Percentiles rank a stretch among this genome's conserved stretches.
phyloP scores from a whole-genome alignment of 2,329 filamentous ascomycete genomes.

The Diaporthe vexans region DNA sequence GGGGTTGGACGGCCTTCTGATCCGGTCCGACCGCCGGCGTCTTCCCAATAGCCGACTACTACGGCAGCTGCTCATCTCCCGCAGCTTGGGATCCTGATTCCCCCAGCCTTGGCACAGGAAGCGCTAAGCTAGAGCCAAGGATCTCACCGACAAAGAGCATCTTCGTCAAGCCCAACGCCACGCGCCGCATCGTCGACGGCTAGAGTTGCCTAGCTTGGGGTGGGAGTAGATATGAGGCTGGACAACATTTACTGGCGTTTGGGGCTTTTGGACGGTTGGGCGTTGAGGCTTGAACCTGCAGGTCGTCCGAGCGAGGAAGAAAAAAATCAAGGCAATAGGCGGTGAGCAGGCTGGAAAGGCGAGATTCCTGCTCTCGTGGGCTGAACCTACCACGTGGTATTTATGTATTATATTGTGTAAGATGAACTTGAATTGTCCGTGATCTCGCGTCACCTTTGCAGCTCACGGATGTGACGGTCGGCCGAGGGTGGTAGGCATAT shows the following conservation, averaged over 20 bases:
- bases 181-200: constrained; percentile 36
- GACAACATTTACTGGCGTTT: constrained; percentile 14
- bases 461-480: constrained; percentile 24
- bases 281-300: constrained; percentile 5
- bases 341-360: constrained; percentile 17
- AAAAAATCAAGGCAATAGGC: constrained; percentile 25
- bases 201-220: constrained; percentile 15
- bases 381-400: constrained; percentile 32
- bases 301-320: constrained; percentile 2
- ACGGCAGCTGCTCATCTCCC: constrained; percentile 7
- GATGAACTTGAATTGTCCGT: background rate
- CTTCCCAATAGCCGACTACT: constrained; percentile 1
- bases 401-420: constrained; percentile 35
- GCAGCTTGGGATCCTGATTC: background rate
- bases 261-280: background rate
- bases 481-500: constrained; percentile 23
- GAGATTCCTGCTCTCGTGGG: constrained; percentile 14
- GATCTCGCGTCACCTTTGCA: constrained; percentile 26
- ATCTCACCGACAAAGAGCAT: constrained; percentile 11
- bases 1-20: background rate
- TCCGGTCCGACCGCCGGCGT: constrained; percentile 3
- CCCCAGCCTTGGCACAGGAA: constrained; percentile 19
- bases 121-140: constrained; percentile 23
- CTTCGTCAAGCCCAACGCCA: constrained; percentile 29
- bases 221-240: background rate